phyloP scores from a whole-genome alignment of 2,329 filamentous ascomycete species.

The Aspergillus carbonarius region DNA sequence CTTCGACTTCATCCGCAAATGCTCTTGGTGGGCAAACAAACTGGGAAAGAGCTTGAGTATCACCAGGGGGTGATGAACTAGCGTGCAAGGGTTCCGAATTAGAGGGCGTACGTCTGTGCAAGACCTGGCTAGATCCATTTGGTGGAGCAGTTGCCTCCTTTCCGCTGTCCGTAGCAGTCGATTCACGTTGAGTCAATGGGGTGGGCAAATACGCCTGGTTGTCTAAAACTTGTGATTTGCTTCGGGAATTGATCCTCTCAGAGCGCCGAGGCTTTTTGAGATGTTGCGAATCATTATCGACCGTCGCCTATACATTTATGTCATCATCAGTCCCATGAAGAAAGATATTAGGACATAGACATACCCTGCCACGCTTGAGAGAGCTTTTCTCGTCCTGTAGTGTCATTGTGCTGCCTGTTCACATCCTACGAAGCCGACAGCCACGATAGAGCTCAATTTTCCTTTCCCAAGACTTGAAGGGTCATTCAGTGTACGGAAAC shows the following conservation, averaged over 20 bases:
- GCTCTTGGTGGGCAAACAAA: conserved; percentile 69
- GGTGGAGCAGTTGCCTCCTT: conserved; percentile 74
- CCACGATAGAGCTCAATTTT: background rate
- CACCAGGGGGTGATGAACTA: conserved; percentile 66
- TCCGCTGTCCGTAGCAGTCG: conserved; percentile 58
- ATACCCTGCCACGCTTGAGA: conserved; percentile 77
- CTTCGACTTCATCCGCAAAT: conserved; percentile 77
- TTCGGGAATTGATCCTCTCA: conserved; percentile 65
- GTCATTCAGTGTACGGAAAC: background rate
- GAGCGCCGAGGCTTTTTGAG: conserved; percentile 83
- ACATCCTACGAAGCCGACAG: conserved; percentile 3
- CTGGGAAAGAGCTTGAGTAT: conserved; percentile 80
- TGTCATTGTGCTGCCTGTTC: conserved; percentile 29
- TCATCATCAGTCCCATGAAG: conserved; percentile 23
- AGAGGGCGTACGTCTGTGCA: conserved; percentile 42
- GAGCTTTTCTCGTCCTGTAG: conserved; percentile 71
- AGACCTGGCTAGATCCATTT: conserved; percentile 56
- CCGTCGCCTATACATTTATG: conserved; percentile 58
- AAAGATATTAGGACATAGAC: conserved; percentile 13
- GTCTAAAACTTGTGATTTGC: conserved; percentile 55
- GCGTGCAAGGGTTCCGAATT: conserved; percentile 40
- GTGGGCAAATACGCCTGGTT: conserved; percentile 73
- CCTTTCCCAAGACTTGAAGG: background rate
- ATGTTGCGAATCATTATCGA: conserved; percentile 61
- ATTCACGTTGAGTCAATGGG: conserved; percentile 70